A percentile compares a stretch with the other conserved stretches of the same genome.
Conservation (phyloP, 2,329 filamentous ascomycete species). For the Fusarium subglutinans region DNA sequence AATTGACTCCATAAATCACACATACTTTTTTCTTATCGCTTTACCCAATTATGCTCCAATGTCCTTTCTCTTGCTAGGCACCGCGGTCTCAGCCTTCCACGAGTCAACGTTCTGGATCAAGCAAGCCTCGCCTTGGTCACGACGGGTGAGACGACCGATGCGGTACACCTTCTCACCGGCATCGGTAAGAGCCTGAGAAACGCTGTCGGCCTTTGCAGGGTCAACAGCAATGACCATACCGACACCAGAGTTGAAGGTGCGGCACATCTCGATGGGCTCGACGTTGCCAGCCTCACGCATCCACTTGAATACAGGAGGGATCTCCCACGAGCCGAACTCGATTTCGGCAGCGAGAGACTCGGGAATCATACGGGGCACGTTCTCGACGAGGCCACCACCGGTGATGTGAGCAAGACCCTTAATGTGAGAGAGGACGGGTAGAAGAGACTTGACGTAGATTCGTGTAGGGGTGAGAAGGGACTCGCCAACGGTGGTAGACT, state of each 20-base stretch:
- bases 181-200: conserved; percentile 67
- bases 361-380: conserved; percentile 94
- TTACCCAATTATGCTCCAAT: conserved; percentile 27
- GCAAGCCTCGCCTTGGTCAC: conserved; percentile 54
- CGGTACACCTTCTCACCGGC: conserved; percentile 76
- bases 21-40: conserved; percentile 8
- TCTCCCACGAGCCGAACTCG: conserved; percentile 77
- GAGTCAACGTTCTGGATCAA: conserved; percentile 48
- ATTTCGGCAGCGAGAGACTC: conserved; percentile 80
- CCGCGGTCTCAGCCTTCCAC: conserved; percentile 42
- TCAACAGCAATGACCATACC: conserved; percentile 92
- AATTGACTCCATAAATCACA: conserved; percentile 32
- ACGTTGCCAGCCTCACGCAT: conserved; percentile 79
- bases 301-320: conserved; percentile 87
- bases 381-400: conserved; percentile 90
- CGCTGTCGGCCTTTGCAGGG: conserved; percentile 67
- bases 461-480: conserved; percentile 87
- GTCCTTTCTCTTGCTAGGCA: conserved; percentile 42
- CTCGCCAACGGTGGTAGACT: conserved; percentile 70
- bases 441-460: conserved; percentile 89
- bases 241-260: conserved; percentile 93
- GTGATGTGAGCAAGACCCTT: conserved; percentile 98
- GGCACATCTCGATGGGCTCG: conserved; percentile 80
- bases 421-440: conserved; percentile 74
- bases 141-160: conserved; percentile 76